Evolutionary conservation across 257 asterid genomes (phyloP), one percentile per base, ranked within the genome.

Genomic region (Pogostemon cablin): DNA sequence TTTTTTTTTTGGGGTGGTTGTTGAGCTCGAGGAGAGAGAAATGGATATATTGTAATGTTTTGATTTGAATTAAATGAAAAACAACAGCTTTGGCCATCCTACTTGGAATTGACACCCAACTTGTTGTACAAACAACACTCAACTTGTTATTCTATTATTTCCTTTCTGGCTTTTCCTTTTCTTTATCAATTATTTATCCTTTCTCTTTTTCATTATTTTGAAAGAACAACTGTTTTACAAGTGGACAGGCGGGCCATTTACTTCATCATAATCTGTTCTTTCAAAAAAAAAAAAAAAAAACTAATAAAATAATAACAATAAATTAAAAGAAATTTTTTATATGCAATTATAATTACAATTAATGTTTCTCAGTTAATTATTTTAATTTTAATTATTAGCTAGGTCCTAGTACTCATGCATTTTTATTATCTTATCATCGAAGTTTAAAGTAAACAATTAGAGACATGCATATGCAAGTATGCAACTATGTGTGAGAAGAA

Each of bases 161-260:
- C 12, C 56, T 49, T 72, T 61, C 42, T 55, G 48, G 48, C 60
- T 11, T 11, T 48, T 43, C 41, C 56, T 8, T 62, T 5, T 20
- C 52, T 32, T 9, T 52, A 40, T 64, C 12, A 12, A 47, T 52
- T 48, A 48, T 42, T 62, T 57, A 63, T 15, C 9, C 32, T 0
- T 25, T 25, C 1, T 17, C 55, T 59, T 39, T 7, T 46, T 49
- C 8, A 39, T 75, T 11, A 49, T 9, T 63, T 44, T 61, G 54
- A 59, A 49, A 12, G 58, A 61, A 50, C 66, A 9, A 48, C 38
- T 59, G 63, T 48, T 63, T 55, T 55, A 81, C 86, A 82, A 81
- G 85, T 84, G 81, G 89, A 47, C 78, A 77, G 66, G 66, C 15
- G 77, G 76, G 82, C 72, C 54, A 39, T 65, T 78, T 68, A 69